Evolutionary conservation across 352 stramenopile species (phyloP), one percentile per base, ranked within the genome.

Genomic region (Ophiocytium majus): DNA sequence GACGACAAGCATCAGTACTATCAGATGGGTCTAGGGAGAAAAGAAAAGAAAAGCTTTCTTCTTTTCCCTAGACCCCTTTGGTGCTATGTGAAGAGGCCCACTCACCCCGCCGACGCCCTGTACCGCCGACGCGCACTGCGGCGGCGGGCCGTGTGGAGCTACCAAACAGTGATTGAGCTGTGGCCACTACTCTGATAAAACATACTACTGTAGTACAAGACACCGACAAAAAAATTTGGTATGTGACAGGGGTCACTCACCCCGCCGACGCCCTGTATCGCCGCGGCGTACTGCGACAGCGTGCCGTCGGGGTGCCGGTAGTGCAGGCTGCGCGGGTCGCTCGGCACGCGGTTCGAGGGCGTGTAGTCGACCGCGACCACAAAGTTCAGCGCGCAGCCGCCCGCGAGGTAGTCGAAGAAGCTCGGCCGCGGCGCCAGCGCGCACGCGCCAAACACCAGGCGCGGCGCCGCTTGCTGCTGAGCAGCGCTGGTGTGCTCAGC

Each of bases 351-450:
- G 86, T 95, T 95, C 32, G 86, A 92, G 32, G 88, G 91, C 23
- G 93, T 95, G 83, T 93, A 95, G 83, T 96, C 93, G 85, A 96
- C 93, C 0, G 92, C 93, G 28, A 95, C 91, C 35, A 91, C 90
- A 23, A 95, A 87, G 83, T 89, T 91, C 83, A 98, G 93, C 90
- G 98, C 93, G 80, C 95, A 90, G 31, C 95, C 95, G 74, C 85
- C 85, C 49, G 57, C 32, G 31, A 90, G 33, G 43, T 84, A 88
- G 81, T 88, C 84, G 33, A 85, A 85, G 63, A 88, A 88, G 10
- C 74, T 82, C 5, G 82, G 82, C n/a, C 75, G 82, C 76, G 79
- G 63, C 0, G 50, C 79, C 31, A 86, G 81, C 17, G 75, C 79
- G 57, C 74, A 83, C 35, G 76, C 35, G 75, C 82, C 82, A 0